Conservation (phyloP, 2,329 filamentous ascomycete species). For the Fusarium sp. region DNA sequence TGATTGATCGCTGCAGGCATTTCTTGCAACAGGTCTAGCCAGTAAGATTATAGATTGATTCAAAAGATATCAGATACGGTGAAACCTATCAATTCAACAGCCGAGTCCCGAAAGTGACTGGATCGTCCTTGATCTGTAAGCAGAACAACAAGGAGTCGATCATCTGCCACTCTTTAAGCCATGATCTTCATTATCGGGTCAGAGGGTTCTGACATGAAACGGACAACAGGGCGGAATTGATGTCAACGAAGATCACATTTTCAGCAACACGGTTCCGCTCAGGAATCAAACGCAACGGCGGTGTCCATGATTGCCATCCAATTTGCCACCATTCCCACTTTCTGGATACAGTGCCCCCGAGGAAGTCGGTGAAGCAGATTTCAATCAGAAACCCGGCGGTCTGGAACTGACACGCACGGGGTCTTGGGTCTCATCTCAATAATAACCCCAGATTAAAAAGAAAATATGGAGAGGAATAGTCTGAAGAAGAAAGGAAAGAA, state of each 20-base stretch:
- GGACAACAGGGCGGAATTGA: constrained; percentile 11
- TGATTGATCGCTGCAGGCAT: constrained; percentile 40
- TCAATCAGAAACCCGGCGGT: constrained; percentile 33
- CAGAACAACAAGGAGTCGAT: neutral
- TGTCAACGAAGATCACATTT: constrained; percentile 19
- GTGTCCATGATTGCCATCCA: constrained; percentile 17
- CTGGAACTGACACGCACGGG: constrained; percentile 33
- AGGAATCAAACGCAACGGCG: neutral
- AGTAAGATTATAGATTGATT: neutral
- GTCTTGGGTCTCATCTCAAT: constrained; percentile 14
- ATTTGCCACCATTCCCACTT: constrained; percentile 38
- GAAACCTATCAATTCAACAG: neutral
- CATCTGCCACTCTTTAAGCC: constrained; percentile 16
- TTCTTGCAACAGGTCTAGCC: neutral
- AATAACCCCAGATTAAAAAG: constrained; percentile 38
- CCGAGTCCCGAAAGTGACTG: neutral
- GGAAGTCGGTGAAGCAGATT: constrained; percentile 40
- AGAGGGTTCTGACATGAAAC: constrained; percentile 7
- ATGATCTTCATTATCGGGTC: constrained; percentile 13
- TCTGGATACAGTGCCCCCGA: neutral
- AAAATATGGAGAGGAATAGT: constrained; percentile 21
- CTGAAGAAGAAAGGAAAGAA: constrained; percentile 23
- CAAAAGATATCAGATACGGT: neutral
- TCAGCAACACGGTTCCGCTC: constrained; percentile 18
- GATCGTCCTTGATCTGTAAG: constrained; percentile 3